Evolutionary conservation across 345 rosid genomes (phyloP).

Genomic region (Eucalyptus regnans): DNA sequence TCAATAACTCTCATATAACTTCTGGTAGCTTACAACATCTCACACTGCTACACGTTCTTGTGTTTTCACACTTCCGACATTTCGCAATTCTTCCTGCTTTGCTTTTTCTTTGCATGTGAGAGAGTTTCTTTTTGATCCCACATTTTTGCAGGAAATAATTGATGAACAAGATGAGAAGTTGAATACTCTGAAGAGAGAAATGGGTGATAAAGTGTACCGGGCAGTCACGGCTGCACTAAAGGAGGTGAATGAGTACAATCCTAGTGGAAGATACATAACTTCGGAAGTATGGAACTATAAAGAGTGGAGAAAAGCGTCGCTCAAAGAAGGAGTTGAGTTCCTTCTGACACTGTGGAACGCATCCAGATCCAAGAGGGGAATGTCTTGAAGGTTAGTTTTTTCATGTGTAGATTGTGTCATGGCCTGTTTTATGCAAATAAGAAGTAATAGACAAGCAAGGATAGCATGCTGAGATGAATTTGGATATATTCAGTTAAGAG

Average conservation of each 20-base stretch:
- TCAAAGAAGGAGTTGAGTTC: slow-evolving; percentile 49
- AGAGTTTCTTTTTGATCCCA: background rate
- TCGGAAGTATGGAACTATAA: slow-evolving; percentile 75
- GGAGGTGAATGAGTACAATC: slow-evolving; percentile 83
- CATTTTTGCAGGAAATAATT: slow-evolving; percentile 47
- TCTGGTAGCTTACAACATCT: background rate
- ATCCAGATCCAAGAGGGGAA: slow-evolving; percentile 20
- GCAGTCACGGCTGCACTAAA: slow-evolving; percentile 52
- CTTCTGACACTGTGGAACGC: slow-evolving; percentile 43
- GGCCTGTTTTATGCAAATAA: background rate
- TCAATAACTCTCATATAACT: background rate
- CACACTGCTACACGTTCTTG: background rate
- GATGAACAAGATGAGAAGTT: slow-evolving; percentile 58
- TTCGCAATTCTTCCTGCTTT: background rate
- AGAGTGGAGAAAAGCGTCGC: slow-evolving; percentile 51
- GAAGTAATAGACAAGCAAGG: background rate
- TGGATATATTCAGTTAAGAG: background rate
- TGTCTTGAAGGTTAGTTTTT: slow-evolving; percentile 8
- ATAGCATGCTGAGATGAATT: background rate
- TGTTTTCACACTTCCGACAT: background rate
- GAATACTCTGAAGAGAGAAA: slow-evolving; percentile 36
- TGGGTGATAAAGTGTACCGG: slow-evolving; percentile 45
- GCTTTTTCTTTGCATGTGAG: background rate
- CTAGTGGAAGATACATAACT: slow-evolving; percentile 79
- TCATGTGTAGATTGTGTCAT: background rate